Conservation (phyloP, 2,329 filamentous ascomycete species). For the Arthrobotrys iridis region DNA sequence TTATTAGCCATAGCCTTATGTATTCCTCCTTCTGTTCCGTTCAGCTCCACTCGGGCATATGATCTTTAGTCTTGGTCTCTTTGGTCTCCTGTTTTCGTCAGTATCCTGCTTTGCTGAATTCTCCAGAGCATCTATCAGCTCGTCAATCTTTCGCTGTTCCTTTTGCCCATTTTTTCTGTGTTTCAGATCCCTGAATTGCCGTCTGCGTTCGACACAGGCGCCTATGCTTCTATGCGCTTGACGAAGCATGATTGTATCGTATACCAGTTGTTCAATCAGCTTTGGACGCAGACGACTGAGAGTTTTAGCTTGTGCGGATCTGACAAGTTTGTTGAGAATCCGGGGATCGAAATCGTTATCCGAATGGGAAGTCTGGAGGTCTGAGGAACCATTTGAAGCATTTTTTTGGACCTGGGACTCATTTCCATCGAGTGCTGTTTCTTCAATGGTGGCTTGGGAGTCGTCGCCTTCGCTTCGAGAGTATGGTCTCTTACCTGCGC, state of each 20-base stretch:
- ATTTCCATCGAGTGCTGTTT: neutral
- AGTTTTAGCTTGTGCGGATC: neutral
- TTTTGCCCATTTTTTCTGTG: neutral
- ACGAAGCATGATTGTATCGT: neutral
- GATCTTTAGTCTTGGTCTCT: neutral
- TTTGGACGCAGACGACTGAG: neutral
- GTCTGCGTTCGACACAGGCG: neutral
- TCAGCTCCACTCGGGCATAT: neutral
- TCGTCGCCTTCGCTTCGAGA: neutral
- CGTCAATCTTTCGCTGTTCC: neutral
- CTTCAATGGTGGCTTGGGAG: conserved; percentile 2
- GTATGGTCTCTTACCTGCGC: too few relatives aligned
- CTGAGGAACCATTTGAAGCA: neutral
- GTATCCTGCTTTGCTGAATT: neutral
- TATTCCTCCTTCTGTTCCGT: neutral
- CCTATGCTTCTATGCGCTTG: neutral
- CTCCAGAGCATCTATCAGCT: neutral
- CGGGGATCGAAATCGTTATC: neutral
- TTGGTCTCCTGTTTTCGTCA: neutral
- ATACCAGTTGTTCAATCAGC: neutral
- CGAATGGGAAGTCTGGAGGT: neutral
- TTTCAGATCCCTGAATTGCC: neutral
- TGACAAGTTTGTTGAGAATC: neutral
- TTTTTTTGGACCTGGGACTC: neutral
- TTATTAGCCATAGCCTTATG: neutral